Conservation (phyloP, 306 rosid genomes). For the Prunus mume region DNA sequence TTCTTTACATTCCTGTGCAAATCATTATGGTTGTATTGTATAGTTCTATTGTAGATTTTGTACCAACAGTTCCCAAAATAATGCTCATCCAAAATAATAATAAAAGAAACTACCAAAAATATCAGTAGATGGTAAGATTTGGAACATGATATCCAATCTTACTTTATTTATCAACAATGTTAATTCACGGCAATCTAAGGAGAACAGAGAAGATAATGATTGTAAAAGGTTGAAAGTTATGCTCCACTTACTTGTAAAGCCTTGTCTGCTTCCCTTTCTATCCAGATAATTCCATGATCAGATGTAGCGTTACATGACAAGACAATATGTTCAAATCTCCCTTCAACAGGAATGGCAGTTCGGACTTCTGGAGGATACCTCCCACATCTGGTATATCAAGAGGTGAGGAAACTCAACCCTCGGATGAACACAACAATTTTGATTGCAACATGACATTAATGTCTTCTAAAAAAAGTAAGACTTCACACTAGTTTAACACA, state of each 20-base stretch:
- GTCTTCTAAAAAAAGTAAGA: not conserved
- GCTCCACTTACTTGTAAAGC: conserved; percentile 75
- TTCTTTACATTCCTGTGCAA: not conserved
- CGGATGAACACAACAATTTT: conserved; percentile 5
- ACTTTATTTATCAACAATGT: not conserved
- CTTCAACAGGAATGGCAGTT: conserved; percentile 99
- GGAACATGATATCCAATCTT: not conserved
- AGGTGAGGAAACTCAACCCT: conserved; percentile 21
- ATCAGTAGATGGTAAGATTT: not conserved
- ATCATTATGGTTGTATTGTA: not conserved
- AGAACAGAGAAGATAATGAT: not conserved
- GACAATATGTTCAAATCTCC: conserved; percentile 98
- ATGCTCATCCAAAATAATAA: not conserved
- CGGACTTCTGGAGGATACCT: conserved; percentile 96
- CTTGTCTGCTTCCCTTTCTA: conserved; percentile 84
- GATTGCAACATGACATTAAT: not conserved
- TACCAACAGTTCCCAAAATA: not conserved
- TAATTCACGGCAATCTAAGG: not conserved
- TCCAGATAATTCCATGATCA: conserved; percentile 90
- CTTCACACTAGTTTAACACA: not conserved
- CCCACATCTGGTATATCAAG: conserved; percentile 72
- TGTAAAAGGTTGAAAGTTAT: conserved; percentile 1
- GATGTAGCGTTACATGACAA: conserved; percentile 83
- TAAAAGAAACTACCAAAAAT: not conserved
- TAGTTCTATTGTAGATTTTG: not conserved